Base-by-base conservation (phyloP, 2,329 filamentous ascomycete genomes). In the Calonectria honghensis region DNA sequence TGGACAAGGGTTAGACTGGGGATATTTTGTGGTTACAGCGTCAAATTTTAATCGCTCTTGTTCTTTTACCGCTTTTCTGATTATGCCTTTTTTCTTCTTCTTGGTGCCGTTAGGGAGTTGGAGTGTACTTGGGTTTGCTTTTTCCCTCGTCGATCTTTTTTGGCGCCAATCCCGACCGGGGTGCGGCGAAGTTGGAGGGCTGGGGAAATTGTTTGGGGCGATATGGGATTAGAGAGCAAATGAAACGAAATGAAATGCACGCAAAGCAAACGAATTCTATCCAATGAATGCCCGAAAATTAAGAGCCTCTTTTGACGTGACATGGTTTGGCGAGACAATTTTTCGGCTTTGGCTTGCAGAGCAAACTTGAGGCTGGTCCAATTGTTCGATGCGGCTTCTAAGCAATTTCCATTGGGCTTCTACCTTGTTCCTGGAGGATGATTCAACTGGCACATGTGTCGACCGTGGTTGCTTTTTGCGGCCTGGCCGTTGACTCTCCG, bases 161-260 rank as follows among this genome's bases (percentile, higher is more conserved):
- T 70, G 67, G 67, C 52, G 67, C 52, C 35, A 51, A 27, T 70
- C 37, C 32, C 32, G 45, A 61, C 48, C 13, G n/a, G 68, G 57
- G 57, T 52, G 68, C 35, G 68, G 57, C 27, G 51, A 37, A 69
- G 29, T 48, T 37, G 64, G 64, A 37, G n/a, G 39, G 48, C n/a
- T n/a, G 37, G 61, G 61, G 61, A 64, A 64, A 64, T 64, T 64
- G 57, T n/a, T n/a, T 61, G 35, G 37, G 61, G 61, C 61, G 39
- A 64, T 64, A 64, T 64, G 61, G 61, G 61, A 50, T 65, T 65
- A 65, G 61, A 65, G 41, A 50, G 39, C 10, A 65, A 65, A 65
- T 65, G 61, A 65, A 50, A 65, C 61, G 61, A 65, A 65, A 65
- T 50, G 61, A 65, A 45, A 45, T 65, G 39, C 45, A 65, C 35